Base-by-base conservation (phyloP, 768 basidiomycete species). In the Cantharellus anzutake region DNA sequence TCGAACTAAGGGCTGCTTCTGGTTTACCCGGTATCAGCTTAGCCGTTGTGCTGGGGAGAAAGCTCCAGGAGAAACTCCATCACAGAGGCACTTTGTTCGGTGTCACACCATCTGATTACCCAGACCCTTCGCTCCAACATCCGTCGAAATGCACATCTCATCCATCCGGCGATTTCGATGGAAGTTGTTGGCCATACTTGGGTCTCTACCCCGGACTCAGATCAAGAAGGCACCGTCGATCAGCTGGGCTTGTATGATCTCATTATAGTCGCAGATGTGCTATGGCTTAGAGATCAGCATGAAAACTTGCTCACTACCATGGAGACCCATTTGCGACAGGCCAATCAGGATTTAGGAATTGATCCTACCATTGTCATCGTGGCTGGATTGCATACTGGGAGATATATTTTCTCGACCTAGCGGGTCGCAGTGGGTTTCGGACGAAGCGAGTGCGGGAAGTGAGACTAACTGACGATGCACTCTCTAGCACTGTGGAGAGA, bases 91-190 rank as follows among this genome's bases (percentile, higher is more conserved):
- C 20, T 29, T 29, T 29, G 20, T 29, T 29, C 20, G 20, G 61
- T 16, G 42, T 61, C 61, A 53, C 55, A 48, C 38, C 60, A n/a
- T 62, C 11, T 20, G 60, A 61, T 53, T 61, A 61, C 51, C 60
- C 60, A 4, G 60, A 61, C 42, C 4, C 29, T 62, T 35, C 4
- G 14, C n/a, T 7, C 7, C 5, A 61, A 61, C 44, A 42, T 61
- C 16, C 35, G 14, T 4, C 59, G 60, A 3, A 61, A 61, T 40
- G 5, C 40, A 16, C 60, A 61, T 16, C 29, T 48, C 29, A 11
- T 55, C 52, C 7, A 11, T 7, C 52, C 1, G 35, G 11, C 14
- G 14, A 37, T 37, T 7, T 5, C 42, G 11, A 53, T 61, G 4
- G 16, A 41, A 4, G 60, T 61, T 11, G 60, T 61, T 14, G 61